A percentile compares a stretch with the other conserved stretches of the same genome.
Conservation (phyloP, 768 basidiomycete species). For the Paxillus rubicundulus region DNA sequence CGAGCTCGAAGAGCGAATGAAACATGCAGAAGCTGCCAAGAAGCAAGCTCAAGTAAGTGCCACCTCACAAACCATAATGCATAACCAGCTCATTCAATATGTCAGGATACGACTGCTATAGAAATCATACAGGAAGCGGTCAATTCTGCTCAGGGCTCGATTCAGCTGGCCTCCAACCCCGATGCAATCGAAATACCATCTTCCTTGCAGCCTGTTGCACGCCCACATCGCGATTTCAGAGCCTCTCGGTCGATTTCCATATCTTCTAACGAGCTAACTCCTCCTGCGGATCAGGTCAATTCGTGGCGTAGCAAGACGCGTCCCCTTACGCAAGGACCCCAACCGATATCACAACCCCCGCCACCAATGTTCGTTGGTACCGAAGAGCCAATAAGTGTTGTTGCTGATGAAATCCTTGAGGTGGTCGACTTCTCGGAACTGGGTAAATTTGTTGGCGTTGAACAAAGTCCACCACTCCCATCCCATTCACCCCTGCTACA, state of each 20-base stretch:
- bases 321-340: constrained; percentile 20
- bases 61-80: constrained; percentile 6
- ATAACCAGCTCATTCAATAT: constrained; percentile 5
- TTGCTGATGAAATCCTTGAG: constrained; percentile 62
- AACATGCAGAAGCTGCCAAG: constrained; percentile 25
- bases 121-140: constrained; percentile 49
- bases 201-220: constrained; percentile 31
- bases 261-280: constrained; percentile 24
- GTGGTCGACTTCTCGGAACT: constrained; percentile 81
- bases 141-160: constrained; percentile 19
- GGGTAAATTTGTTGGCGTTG: constrained; percentile 60
- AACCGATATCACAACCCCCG: constrained; percentile 32
- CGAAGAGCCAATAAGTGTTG: constrained; percentile 39
- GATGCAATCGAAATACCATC: constrained; percentile 32
- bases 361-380: constrained; percentile 34
- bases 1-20: constrained; percentile 69
- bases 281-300: constrained; percentile 40
- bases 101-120: constrained; percentile 38
- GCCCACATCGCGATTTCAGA: constrained; percentile 18
- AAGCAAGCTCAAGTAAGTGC: constrained; percentile 19
- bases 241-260: constrained; percentile 3
- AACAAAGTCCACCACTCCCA: constrained; percentile 13
- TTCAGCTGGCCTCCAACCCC: constrained; percentile 4
- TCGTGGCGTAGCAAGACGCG: constrained; percentile 65
- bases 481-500: constrained; percentile 17